phyloP scores from a whole-genome alignment of 2,329 filamentous ascomycete genomes.

The Claviceps digitariae region DNA sequence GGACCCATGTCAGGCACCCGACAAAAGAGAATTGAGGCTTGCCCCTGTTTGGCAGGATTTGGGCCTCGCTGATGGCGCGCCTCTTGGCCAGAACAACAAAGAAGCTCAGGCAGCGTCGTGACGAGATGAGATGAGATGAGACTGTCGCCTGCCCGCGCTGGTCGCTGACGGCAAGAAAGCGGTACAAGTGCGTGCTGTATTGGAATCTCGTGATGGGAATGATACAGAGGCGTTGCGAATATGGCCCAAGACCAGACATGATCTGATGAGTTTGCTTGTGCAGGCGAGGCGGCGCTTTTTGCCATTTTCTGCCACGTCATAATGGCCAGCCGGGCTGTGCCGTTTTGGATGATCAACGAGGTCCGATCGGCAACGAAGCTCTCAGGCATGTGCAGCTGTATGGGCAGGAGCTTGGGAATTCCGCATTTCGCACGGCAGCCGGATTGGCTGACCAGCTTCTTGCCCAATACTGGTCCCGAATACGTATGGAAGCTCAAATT shows the following conservation, averaged over 20 bases:
- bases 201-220: not conserved
- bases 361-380: not conserved
- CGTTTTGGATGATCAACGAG: not conserved
- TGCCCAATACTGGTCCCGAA: not conserved
- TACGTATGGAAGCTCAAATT: not conserved
- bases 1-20: constrained; percentile 7
- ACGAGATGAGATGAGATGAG: not conserved
- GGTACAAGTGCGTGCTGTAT: not conserved
- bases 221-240: not conserved
- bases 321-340: not conserved
- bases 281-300: not conserved
- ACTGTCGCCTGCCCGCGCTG: not conserved
- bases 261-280: not conserved
- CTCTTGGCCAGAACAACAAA: not conserved
- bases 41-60: constrained; percentile 3
- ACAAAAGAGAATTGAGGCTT: constrained; percentile 2
- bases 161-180: not conserved
- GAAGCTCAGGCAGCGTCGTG: not conserved
- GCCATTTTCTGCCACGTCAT: not conserved
- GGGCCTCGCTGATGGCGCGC: not conserved
- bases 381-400: not conserved
- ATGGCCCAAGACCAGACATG: not conserved
- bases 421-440: not conserved
- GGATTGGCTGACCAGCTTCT: not conserved
- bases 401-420: not conserved